Evolutionary conservation across 257 asterid genomes (phyloP).

Genomic region (Solanum boliviense): DNA sequence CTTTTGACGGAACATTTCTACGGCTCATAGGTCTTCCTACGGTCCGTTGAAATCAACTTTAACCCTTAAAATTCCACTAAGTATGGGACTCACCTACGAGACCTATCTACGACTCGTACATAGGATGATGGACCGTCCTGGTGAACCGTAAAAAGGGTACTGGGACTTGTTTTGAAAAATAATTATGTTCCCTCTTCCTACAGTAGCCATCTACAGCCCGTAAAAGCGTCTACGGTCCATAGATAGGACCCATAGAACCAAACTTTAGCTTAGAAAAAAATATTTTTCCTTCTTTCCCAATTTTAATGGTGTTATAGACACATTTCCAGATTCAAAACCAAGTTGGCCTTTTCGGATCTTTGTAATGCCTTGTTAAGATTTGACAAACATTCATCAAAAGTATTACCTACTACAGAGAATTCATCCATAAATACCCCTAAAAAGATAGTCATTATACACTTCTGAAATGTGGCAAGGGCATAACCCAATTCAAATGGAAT

Average conservation of each 20-base stretch:
- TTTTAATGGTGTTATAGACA: neutral
- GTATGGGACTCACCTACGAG: neutral
- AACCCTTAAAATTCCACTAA: neutral
- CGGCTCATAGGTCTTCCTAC: neutral
- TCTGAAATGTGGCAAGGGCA: neutral
- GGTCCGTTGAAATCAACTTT: no score
- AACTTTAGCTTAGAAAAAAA: no score
- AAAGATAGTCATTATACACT: neutral
- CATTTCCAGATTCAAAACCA: no score
- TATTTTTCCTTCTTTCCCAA: neutral
- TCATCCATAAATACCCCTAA: neutral
- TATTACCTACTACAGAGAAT: neutral
- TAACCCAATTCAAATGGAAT: neutral
- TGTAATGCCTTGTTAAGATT: neutral
- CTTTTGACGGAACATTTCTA: no score
- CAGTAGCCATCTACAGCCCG: rapidly evolving
- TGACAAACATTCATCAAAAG: neutral
- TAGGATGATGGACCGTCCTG: no score
- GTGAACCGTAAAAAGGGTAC: no score
- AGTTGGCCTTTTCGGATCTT: neutral
- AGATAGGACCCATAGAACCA: no score
- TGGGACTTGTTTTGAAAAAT: neutral
- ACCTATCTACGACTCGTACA: neutral
- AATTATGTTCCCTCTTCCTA: no score
- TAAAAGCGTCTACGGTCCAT: no score